phyloP scores from a whole-genome alignment of 331 rosid species.

The Erythrophleum ivorense region DNA sequence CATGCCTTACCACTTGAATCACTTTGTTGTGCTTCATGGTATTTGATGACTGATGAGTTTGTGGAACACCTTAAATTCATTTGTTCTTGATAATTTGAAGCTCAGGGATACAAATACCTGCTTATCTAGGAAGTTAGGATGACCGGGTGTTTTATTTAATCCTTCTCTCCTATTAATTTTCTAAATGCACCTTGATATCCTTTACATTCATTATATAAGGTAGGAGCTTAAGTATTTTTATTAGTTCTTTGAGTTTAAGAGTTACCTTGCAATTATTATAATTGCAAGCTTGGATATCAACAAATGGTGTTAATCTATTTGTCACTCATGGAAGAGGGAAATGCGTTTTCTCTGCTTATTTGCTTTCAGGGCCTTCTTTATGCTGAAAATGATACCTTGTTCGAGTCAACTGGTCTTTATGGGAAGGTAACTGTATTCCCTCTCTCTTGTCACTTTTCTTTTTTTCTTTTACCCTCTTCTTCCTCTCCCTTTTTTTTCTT shows the following conservation, averaged over 20 bases:
- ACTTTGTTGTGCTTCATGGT: slow-evolving; percentile 1
- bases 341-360: slow-evolving; percentile 23
- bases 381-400: slow-evolving; percentile 67
- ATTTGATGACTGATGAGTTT: not conserved
- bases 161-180: not conserved
- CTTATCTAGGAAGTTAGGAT: not conserved
- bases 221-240: slow-evolving; percentile 1
- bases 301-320: slow-evolving; percentile 2
- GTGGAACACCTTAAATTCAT: not conserved
- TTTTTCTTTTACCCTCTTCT: not conserved
- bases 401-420: slow-evolving; percentile 86
- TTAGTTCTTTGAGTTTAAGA: not conserved
- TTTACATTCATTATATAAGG: not conserved
- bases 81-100: not conserved
- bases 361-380: slow-evolving; percentile 87
- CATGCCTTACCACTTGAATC: not conserved
- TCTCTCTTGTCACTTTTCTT: not conserved
- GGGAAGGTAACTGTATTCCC: slow-evolving; percentile 56
- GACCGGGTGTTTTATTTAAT: not conserved
- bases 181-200: not conserved
- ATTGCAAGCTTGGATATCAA: not conserved
- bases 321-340: slow-evolving; percentile 32
- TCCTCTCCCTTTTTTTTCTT: too few species aligned
- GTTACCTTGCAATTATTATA: not conserved
- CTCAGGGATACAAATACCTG: not conserved